Conservation (phyloP, 306 rosid species). For the Trichosanthes truncata region DNA sequence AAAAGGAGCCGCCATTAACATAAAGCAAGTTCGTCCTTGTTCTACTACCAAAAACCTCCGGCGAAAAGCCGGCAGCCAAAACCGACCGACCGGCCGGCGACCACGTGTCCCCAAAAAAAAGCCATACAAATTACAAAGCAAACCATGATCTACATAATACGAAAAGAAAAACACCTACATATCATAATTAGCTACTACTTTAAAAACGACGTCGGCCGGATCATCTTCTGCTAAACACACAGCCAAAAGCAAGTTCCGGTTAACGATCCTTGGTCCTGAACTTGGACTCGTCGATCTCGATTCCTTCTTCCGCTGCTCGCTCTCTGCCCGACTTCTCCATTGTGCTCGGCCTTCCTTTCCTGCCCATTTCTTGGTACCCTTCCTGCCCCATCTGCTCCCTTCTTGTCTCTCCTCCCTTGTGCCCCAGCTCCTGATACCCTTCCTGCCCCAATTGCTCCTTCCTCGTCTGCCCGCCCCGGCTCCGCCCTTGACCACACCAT, state of each 20-base stretch:
- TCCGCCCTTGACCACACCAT: not conserved
- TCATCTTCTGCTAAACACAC: not conserved
- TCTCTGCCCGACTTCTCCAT: not conserved
- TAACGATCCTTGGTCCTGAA: not conserved
- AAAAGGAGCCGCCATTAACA: no score
- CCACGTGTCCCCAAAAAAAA: no score
- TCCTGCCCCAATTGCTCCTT: conserved; percentile 55
- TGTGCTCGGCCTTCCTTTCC: conserved; percentile 14
- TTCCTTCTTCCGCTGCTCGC: not conserved
- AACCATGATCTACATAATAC: not conserved
- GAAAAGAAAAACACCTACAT: not conserved
- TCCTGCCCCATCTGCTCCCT: conserved; percentile 53
- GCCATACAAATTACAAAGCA: no score
- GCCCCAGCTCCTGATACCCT: conserved; percentile 36
- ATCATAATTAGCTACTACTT: not conserved
- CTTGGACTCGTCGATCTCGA: not conserved
- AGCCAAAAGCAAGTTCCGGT: no score
- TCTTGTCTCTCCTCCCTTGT: conserved; percentile 49
- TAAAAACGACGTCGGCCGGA: not conserved
- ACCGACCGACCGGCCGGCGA: no score
- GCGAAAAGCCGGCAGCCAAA: no score
- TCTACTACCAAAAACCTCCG: no score
- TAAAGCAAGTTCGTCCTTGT: no score
- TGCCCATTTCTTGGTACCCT: conserved; percentile 36
- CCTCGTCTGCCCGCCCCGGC: conserved; percentile 23